Evolutionary conservation across 2,329 filamentous ascomycete genomes (phyloP), one percentile per base, ranked within the genome.

Genomic region (Clonostachys byssicola): DNA sequence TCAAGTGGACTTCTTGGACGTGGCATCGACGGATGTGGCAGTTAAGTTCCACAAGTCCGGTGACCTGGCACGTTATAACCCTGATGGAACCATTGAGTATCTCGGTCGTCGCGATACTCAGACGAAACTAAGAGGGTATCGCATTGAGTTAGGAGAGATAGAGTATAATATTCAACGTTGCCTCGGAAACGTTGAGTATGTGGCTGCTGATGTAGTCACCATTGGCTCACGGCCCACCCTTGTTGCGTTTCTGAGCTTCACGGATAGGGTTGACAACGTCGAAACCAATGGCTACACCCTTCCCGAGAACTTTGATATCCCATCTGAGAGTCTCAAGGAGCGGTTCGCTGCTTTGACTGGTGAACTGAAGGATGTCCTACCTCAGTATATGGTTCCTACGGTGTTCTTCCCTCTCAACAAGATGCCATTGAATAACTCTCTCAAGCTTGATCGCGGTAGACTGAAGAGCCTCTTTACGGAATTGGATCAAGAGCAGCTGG

Each of bases 21-120:
- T 80, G 1, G 86, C 94, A 3, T 38, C 83, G 0, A 30, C 10
- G 23, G 23, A 30, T 30, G 50, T 60, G 1, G 86, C 82, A 60
- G 90, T 90, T 2, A 80, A 82, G 2, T 65, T 96, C 1, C 95
- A 95, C 59, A 80, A 88, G 13, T 90, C 86, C 34, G 90, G 92
- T 1, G 91, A 96, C 57, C 74, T 89, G 56, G 92, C 90, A 0
- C 77, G 89, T 17, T 78, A 96, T 67, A 77, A 96, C 10, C 73
- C 83, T 0, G 87, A 95, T 58, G 87, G 88, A 0, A 86, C 85
- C 0, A 72, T 96, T 7, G 65, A 88, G 5, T 88, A 94, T 39
- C 66, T 81, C 12, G 88, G 89, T 12, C 78, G 89, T 36, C 72
- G 85, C 20, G 90, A 95, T 54, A 86, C 87, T 49, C 89, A 95